These are phyloP conservation scores for Naganishia sp. DNA, from an alignment of 1,284 basidiomycete species.

Conservation along the genomic window DNA sequence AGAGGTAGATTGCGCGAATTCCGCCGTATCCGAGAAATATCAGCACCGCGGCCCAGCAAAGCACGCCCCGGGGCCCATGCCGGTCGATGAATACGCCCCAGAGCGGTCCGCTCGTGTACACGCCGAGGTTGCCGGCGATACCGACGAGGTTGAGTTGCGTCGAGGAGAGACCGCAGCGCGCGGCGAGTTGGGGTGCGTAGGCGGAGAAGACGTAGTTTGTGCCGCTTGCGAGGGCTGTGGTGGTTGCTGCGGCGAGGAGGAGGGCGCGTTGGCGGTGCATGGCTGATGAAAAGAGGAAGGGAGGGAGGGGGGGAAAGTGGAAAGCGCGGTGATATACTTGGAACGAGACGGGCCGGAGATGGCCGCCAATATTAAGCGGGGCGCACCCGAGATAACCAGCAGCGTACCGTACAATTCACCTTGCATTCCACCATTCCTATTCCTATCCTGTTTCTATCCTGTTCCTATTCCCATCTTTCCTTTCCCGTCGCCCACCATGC, in stretches of 20 bases:
- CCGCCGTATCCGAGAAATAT: slow-evolving; percentile 64
- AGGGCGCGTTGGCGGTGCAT: not conserved
- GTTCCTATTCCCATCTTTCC: not conserved
- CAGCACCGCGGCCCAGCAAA: slow-evolving; percentile 6
- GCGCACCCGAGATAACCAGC: too few species aligned
- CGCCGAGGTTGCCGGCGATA: slow-evolving; percentile 50
- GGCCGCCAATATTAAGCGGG: too few species aligned
- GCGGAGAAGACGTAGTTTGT: slow-evolving; percentile 69
- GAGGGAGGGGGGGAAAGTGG: not conserved
- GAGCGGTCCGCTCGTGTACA: slow-evolving; percentile 47
- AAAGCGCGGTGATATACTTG: too few species aligned
- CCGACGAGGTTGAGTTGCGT: slow-evolving; percentile 75
- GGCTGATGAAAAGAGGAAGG: not conserved
- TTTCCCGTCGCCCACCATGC: not conserved
- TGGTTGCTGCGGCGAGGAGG: slow-evolving; percentile 8
- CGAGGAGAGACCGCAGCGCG: slow-evolving; percentile 68
- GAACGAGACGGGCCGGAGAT: slow-evolving; percentile 1
- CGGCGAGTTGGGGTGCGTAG: slow-evolving; percentile 75
- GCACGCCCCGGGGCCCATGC: slow-evolving; percentile 61
- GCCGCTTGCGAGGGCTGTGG: slow-evolving; percentile 47
- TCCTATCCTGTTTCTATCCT: too few species aligned
- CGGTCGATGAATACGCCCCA: slow-evolving; percentile 66
- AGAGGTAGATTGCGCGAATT: slow-evolving; percentile 65
- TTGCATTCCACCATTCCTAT: too few species aligned
- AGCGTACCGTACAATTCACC: too few species aligned